These are phyloP conservation scores for Acrasis kona DNA, from an alignment of 78 protist species.

Conservation along the genomic window DNA sequence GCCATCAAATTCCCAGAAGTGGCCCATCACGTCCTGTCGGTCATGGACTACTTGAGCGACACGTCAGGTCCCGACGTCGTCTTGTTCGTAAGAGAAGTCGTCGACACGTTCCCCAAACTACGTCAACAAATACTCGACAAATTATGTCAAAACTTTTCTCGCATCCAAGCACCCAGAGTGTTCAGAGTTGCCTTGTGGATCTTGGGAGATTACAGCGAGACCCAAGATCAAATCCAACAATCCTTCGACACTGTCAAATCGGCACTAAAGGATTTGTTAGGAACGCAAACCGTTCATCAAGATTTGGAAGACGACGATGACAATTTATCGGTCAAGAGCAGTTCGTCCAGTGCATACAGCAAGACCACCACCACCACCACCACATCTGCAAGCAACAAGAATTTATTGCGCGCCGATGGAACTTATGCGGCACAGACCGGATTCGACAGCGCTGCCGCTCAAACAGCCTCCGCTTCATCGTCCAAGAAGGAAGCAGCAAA, in stretches of 20 bases:
- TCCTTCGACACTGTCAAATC: conserved; percentile 32
- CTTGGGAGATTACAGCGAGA: conserved; percentile 56
- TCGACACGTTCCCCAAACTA: conserved; percentile 68
- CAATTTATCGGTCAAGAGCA: no score
- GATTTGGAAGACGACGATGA: not conserved
- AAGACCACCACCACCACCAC: no score
- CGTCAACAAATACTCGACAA: conserved; percentile 32
- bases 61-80: conserved; percentile 59
- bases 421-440: no score
- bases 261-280: conserved; percentile 5
- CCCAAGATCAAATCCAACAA: conserved; percentile 34
- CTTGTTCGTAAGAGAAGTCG: conserved; percentile 58
- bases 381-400: no score
- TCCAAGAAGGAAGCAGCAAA: no score
- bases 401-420: no score
- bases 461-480: no score
- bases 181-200: conserved; percentile 81
- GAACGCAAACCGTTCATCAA: not conserved
- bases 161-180: conserved; percentile 42
- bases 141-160: conserved; percentile 37
- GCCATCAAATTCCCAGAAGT: conserved; percentile 80
- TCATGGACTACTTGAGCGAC: conserved; percentile 78
- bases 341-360: no score
- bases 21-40: conserved; percentile 73
- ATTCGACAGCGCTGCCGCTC: no score